Evolutionary conservation across 169 alveolate species (phyloP).

Genomic region (Babesia sp.): DNA sequence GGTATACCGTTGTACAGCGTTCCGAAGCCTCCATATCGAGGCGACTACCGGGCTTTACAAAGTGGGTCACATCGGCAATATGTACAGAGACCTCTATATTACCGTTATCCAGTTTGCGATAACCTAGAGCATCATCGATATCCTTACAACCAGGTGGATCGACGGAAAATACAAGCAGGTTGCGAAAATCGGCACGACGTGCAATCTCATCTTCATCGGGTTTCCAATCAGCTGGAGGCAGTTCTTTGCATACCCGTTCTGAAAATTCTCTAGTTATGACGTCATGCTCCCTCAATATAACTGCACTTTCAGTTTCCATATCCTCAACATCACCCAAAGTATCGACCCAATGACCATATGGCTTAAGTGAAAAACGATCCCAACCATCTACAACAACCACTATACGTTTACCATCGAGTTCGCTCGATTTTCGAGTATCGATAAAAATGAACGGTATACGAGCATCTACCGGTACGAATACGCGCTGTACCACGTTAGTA

Average conservation of each 20-base stretch:
- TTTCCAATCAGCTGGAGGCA: constrained; percentile 90
- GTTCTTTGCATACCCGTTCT: constrained; percentile 87
- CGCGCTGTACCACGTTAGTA: constrained; percentile 67
- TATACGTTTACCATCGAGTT: constrained; percentile 86
- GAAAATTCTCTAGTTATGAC: constrained; percentile 84
- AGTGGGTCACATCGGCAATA: constrained; percentile 99
- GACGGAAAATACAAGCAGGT: constrained; percentile 89
- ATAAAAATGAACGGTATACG: constrained; percentile 85
- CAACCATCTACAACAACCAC: constrained; percentile 87
- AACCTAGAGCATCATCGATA: constrained; percentile 97
- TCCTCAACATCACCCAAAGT: constrained; percentile 90
- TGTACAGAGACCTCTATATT: constrained; percentile 94
- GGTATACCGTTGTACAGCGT: constrained; percentile 94
- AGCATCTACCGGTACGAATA: constrained; percentile 89
- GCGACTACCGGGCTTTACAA: constrained; percentile 92
- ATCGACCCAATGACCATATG: constrained; percentile 91
- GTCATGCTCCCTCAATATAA: constrained; percentile 80
- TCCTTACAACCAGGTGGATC: constrained; percentile 99
- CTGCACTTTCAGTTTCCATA: constrained; percentile 84
- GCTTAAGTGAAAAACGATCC: constrained; percentile 83
- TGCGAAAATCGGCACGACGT: constrained; percentile 82
- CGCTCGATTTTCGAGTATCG: constrained; percentile 77
- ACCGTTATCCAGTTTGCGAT: constrained; percentile 72
- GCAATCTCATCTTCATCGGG: constrained; percentile 92
- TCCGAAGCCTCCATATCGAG: constrained; percentile 98